Evolutionary conservation across 306 rosid species (phyloP).

Genomic region (Parietaria judaica): DNA sequence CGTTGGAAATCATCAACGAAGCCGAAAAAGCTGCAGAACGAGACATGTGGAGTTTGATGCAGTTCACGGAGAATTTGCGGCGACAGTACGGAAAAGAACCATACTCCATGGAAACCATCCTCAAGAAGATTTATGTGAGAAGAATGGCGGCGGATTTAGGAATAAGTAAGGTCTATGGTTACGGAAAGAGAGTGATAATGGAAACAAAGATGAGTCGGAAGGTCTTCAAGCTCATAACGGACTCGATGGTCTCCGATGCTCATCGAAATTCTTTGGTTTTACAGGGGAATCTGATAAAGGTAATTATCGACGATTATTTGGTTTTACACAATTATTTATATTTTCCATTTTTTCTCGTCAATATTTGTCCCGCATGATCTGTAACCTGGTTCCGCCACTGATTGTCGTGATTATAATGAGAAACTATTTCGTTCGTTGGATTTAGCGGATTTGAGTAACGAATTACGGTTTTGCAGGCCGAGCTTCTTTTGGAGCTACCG

Average conservation of each 20-base stretch:
- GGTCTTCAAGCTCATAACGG: slow-evolving; percentile 68
- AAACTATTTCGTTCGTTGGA: too few relatives aligned
- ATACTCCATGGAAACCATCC: slow-evolving; percentile 65
- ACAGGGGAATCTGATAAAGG: slow-evolving; percentile 74
- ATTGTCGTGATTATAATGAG: too few relatives aligned
- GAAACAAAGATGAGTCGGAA: slow-evolving; percentile 62
- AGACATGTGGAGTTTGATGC: slow-evolving; percentile 83
- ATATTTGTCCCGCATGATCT: background rate
- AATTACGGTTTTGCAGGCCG: slow-evolving; percentile 52
- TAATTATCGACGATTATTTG: slow-evolving; percentile 16
- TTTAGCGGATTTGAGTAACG: too few relatives aligned
- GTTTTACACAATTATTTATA: background rate
- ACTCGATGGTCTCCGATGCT: slow-evolving; percentile 64
- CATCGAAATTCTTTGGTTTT: slow-evolving; percentile 58
- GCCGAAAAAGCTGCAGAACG: slow-evolving; percentile 80
- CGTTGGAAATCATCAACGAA: slow-evolving; percentile 71
- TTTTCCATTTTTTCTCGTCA: background rate
- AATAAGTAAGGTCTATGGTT: slow-evolving; percentile 53
- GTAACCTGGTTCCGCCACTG: background rate
- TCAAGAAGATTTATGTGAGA: slow-evolving; percentile 74
- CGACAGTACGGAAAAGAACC: slow-evolving; percentile 93
- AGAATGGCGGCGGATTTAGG: slow-evolving; percentile 99
- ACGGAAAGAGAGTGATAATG: slow-evolving; percentile 68
- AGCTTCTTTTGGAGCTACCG: slow-evolving; percentile 89
- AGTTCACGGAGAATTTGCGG: slow-evolving; percentile 76